These are phyloP conservation scores for Besnoitia besnoiti DNA, from an alignment of 169 alveolate genomes.

Conservation along the genomic window DNA sequence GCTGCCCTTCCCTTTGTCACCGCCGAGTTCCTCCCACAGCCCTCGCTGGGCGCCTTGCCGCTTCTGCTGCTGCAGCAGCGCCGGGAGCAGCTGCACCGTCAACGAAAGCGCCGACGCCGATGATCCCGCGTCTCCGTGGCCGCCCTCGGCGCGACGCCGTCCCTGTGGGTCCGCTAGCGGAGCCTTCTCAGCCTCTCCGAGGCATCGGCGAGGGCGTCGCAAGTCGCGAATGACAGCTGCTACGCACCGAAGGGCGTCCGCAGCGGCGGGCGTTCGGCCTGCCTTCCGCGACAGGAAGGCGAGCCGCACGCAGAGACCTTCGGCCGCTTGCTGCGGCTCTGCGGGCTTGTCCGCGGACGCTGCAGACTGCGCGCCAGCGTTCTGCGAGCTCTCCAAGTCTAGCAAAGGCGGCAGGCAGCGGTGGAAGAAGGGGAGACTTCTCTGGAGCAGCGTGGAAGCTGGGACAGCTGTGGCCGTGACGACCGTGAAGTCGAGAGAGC, in stretches of 20 bases:
- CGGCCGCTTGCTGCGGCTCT: not conserved
- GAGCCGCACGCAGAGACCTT: not conserved
- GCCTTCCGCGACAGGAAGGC: slow-evolving; percentile 17
- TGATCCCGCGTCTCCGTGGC: too few relatives aligned
- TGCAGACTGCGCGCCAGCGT: not conserved
- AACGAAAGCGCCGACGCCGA: not conserved
- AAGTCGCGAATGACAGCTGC: slow-evolving; percentile 11
- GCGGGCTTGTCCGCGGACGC: not conserved
- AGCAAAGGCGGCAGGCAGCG: slow-evolving; percentile 24
- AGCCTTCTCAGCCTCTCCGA: not conserved
- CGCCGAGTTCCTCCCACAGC: slow-evolving; percentile 13
- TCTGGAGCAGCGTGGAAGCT: not conserved
- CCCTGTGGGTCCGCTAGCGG: not conserved
- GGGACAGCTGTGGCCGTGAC: not conserved
- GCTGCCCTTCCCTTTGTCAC: not conserved
- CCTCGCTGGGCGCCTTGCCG: not conserved
- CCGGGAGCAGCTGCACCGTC: slow-evolving; percentile 9
- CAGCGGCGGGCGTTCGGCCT: slow-evolving; percentile 14
- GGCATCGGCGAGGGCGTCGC: not conserved
- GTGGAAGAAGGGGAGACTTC: slow-evolving; percentile 24
- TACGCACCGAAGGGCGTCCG: slow-evolving; percentile 13
- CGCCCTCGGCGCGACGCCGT: not conserved
- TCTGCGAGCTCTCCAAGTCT: not conserved
- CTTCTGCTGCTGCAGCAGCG: slow-evolving; percentile 7
- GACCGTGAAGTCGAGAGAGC: slow-evolving; percentile 8